Evolutionary conservation across 192 early-diverging fungal species (phyloP), one percentile per base, ranked within the genome.

Genomic region (Oehlia diaphana): DNA sequence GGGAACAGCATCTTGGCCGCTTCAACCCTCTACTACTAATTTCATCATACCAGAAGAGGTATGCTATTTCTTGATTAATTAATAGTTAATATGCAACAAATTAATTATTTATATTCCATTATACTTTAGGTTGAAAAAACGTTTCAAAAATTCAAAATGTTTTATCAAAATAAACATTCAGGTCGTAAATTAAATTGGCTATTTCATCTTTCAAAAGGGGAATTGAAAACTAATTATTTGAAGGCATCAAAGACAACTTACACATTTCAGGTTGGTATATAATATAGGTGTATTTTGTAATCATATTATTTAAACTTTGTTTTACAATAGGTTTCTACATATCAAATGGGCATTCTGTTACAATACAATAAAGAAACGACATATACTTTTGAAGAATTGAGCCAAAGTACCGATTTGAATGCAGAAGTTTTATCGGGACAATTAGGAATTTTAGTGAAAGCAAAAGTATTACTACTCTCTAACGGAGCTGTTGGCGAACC

Each of bases 161-260:
- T 94, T 81, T 98, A 98, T 83, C 90, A 95, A 76, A 88, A 89
- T 76, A 95, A 97, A 88, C 94, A 97, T 81, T 91, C 89, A 44
- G 95, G 94, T 3, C 92, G 96, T 58, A 95, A 96, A 82, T 85
- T 99, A 72, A 97, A 95, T 84, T 98, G 97, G 97, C 87, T 98
- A 58, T 97, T 96, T 88, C 92, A 97, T 81, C 83, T 95, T 37
- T 93, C 91, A 31, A 95, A 94, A 81, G 98, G 93, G 26, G 98
- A 99, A 82, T 83, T 99, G 64, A 95, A 95, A 82, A 92, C 96
- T n/a, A 93, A 91, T 80, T 97, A 95, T 82, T 84, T 92, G 47
- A 95, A 94, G 81, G 84, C 81, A 16, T 90, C 82, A 72, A 96
- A 95, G 75, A 85, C 90, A 8, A 90, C 92, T 0, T 95, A 93